Evolutionary conservation across 441 rosid species (phyloP).

Genomic region (Adansonia rubrostipa): DNA sequence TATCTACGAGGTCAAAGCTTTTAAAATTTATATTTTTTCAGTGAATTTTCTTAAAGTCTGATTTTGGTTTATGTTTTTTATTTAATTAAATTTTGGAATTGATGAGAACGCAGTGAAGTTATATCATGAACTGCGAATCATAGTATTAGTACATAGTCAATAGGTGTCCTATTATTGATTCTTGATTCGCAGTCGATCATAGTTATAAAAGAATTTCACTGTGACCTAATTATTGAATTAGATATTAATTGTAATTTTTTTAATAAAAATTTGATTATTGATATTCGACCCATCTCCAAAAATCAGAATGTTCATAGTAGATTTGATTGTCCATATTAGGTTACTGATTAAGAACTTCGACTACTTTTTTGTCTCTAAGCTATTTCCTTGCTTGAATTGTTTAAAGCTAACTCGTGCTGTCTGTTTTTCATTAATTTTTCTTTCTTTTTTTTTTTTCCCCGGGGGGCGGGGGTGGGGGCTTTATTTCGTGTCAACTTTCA

Average conservation of each 20-base stretch:
- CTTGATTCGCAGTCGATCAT: not conserved
- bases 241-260: not conserved
- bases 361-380: not conserved
- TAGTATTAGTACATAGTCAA: not conserved
- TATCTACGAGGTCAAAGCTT: conserved; percentile 52
- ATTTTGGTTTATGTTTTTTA: not conserved
- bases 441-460: no score
- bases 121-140: not conserved
- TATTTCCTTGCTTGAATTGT: not conserved
- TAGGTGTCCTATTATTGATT: not conserved
- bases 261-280: not conserved
- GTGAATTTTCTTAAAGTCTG: not conserved
- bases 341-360: not conserved
- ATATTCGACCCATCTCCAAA: not conserved
- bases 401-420: not conserved
- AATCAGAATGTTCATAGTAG: not conserved
- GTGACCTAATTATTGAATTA: not conserved
- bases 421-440: not conserved
- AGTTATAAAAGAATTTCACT: not conserved
- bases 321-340: not conserved
- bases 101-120: not conserved
- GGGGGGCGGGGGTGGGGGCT: not conserved
- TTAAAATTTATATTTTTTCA: not conserved
- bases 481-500: not conserved
- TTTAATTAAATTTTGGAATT: not conserved